Percentiles rank a stretch among this genome's conserved stretches.
Evolutionary conservation across 2,329 filamentous ascomycete species (phyloP).

Genomic region (Cladophialophora carrionii): DNA sequence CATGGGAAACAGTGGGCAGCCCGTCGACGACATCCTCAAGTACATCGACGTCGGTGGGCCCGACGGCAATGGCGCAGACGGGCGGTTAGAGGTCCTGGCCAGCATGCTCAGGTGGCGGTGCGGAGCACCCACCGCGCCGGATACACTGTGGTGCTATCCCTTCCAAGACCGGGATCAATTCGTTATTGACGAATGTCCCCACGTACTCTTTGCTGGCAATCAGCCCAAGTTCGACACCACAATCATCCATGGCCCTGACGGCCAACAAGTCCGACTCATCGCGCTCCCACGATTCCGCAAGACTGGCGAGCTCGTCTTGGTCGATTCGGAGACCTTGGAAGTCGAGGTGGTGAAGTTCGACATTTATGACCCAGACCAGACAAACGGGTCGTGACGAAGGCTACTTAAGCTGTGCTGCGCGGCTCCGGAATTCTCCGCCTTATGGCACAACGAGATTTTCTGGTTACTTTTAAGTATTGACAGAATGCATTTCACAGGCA

Average conservation of each 20-base stretch:
- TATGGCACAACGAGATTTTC: background rate
- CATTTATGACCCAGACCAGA: conserved; percentile 40
- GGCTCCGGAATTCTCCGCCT: conserved; percentile 11
- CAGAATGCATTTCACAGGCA: background rate
- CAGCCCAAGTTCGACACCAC: conserved; percentile 77
- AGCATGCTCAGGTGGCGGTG: conserved; percentile 90
- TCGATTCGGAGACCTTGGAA: conserved; percentile 84
- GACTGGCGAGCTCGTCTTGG: conserved; percentile 76
- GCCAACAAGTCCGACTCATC: conserved; percentile 75
- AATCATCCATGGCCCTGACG: conserved; percentile 64
- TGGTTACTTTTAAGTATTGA: background rate
- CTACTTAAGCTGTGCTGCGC: background rate
- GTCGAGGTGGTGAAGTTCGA: conserved; percentile 69
- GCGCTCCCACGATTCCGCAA: conserved; percentile 79
- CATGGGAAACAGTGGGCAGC: conserved; percentile 86
- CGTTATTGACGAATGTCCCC: conserved; percentile 80
- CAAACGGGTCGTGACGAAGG: conserved; percentile 19
- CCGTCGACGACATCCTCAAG: conserved; percentile 89
- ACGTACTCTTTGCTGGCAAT: conserved; percentile 87
- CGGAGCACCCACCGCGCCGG: conserved; percentile 88
- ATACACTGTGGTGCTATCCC: conserved; percentile 96
- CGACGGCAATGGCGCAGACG: conserved; percentile 46
- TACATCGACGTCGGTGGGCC: conserved; percentile 67
- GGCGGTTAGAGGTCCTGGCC: conserved; percentile 86
- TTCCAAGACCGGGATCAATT: conserved; percentile 94